Base-by-base conservation (phyloP, 352 stramenopile genomes). In the Peronospora farinosa region DNA sequence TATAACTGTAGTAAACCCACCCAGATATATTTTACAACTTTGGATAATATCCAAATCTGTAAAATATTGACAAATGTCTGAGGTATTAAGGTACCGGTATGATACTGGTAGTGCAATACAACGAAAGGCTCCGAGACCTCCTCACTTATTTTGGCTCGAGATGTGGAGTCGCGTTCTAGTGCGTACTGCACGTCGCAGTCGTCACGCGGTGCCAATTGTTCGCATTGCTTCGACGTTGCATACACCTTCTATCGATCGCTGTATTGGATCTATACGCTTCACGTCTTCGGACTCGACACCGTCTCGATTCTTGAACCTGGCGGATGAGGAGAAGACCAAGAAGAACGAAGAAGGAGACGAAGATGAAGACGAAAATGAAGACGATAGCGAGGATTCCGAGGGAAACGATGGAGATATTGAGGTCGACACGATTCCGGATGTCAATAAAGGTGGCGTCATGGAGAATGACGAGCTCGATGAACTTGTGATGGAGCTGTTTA, bases 241-340 rank as follows among this genome's bases (percentile, higher is more conserved):
- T 5, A 32, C 47, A 35, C 23, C 46, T 23, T 27, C 6, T 25
- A 17, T 41, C 2, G 54, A 17, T 37, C 46, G 10, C 50, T 38
- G 42, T 30, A 28, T 9, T 12, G 54, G 31, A 15, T 42, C 37
- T 7, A 44, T 54, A 19, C 62, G 62, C 57, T 70, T 65, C 39
- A 42, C 54, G 30, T 65, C 60, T 6, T 51, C 33, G 5, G 52
- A 64, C 37, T 63, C 62, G 27, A 58, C 41, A 40, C 50, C 76
- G 55, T 92, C 80, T 54, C 78, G 81, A 17, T 92, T 92, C 60
- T 47, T 86, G 56, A 85, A 65, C 27, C 65, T 92, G 54, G 77
- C 69, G 44, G 70, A 89, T 47, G 66, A 84, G 38, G 78, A 85
- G 38, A 70, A 76, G 36, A 51, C 72, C 31, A 62, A 64, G 40